Conservation (phyloP, 2,329 filamentous ascomycete genomes). For the Penicillium verrucosum region DNA sequence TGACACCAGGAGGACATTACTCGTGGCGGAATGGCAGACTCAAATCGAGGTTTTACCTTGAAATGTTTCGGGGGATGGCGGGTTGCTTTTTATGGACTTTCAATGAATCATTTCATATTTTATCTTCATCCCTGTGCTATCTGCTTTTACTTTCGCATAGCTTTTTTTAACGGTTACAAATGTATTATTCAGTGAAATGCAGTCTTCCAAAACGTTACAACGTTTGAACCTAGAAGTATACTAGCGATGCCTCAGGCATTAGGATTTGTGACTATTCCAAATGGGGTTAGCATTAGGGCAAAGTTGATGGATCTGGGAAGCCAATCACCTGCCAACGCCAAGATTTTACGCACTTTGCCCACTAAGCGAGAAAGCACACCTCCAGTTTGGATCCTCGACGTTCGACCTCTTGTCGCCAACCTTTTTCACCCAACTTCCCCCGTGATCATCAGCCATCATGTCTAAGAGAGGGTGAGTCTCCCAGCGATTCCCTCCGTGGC, state of each 20-base stretch:
- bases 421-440: conserved; percentile 37
- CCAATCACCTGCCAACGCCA: conserved; percentile 34
- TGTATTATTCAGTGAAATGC: conserved; percentile 8
- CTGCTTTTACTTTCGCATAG: conserved; percentile 2
- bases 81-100: conserved; percentile 6
- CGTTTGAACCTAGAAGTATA: not conserved
- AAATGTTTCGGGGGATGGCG: not conserved
- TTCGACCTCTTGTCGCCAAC: conserved; percentile 32
- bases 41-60: not conserved
- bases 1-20: conserved; percentile 10
- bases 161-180: conserved; percentile 4
- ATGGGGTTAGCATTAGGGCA: conserved; percentile 40
- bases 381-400: conserved; percentile 25
- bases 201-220: not conserved
- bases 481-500: conserved; percentile 11
- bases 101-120: conserved; percentile 6
- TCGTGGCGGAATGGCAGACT: conserved; percentile 8
- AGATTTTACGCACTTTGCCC: conserved; percentile 44
- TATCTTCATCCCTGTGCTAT: conserved; percentile 2
- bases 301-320: conserved; percentile 6
- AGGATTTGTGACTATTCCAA: conserved; percentile 7
- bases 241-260: conserved; percentile 5
- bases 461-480: conserved; percentile 51
- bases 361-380: conserved; percentile 46
- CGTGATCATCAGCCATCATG: conserved; percentile 47